Evolutionary conservation across 176 grass and related monocot genomes (phyloP).

Genomic region (Phragmites australis): DNA sequence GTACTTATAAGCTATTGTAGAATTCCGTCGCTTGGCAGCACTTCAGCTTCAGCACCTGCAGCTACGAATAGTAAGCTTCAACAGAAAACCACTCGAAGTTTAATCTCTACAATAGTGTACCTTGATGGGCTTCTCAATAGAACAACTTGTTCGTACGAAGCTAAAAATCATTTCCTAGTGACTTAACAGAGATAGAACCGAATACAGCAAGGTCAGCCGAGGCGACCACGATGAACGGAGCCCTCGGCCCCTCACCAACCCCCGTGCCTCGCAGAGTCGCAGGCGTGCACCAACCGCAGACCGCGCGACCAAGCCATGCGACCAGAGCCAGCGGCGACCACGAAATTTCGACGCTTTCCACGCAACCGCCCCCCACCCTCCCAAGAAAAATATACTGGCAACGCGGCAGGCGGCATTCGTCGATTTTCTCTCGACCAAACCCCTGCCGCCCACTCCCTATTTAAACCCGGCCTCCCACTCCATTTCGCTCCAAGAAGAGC

Average conservation of each 20-base stretch:
- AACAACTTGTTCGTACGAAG: too few relatives aligned
- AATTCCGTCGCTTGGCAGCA: too few relatives aligned
- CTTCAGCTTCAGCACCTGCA: too few relatives aligned
- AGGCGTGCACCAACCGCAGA: constrained; percentile 29
- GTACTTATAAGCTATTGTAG: too few relatives aligned
- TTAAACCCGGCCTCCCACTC: constrained; percentile 41
- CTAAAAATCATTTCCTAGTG: too few relatives aligned
- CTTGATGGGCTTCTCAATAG: too few relatives aligned
- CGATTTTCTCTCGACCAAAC: not conserved
- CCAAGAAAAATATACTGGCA: not conserved
- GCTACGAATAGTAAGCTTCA: too few relatives aligned
- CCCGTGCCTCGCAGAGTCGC: not conserved
- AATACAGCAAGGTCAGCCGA: not conserved
- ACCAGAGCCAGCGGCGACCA: not conserved
- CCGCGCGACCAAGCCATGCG: constrained; percentile 3
- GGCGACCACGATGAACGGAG: not conserved
- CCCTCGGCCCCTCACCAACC: constrained; percentile 13
- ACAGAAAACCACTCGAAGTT: too few relatives aligned
- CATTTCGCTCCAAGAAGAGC: constrained; percentile 48
- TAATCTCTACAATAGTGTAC: too few relatives aligned
- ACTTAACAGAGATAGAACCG: too few relatives aligned
- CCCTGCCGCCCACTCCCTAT: constrained; percentile 32
- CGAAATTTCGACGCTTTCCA: constrained; percentile 18
- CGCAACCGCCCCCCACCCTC: not conserved
- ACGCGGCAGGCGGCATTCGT: not conserved